These are phyloP conservation scores for Byssothecium circinans DNA, from an alignment of 2,329 filamentous ascomycete species.

Conservation along the genomic window DNA sequence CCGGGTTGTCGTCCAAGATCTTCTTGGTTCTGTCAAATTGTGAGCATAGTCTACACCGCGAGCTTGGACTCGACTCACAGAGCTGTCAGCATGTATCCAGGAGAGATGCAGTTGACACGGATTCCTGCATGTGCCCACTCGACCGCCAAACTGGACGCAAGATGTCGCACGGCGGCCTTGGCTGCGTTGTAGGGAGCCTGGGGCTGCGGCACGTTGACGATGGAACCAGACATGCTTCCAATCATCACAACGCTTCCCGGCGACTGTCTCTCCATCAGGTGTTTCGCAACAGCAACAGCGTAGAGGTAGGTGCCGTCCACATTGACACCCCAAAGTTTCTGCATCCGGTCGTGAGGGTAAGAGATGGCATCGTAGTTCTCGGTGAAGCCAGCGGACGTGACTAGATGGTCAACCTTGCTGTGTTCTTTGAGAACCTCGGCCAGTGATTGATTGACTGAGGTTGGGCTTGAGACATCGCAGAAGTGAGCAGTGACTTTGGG, in stretches of 20 bases:
- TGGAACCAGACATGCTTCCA: slow-evolving; percentile 89
- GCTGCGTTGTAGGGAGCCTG: slow-evolving; percentile 91
- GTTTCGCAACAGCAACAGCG: slow-evolving; percentile 79
- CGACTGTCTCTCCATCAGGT: slow-evolving; percentile 79
- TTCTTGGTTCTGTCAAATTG: slow-evolving; percentile 72
- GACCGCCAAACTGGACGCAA: slow-evolving; percentile 84
- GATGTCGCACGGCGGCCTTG: slow-evolving; percentile 88
- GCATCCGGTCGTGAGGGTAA: slow-evolving; percentile 87
- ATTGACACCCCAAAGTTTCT: slow-evolving; percentile 93
- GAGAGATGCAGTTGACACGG: slow-evolving; percentile 91
- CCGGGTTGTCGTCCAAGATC: slow-evolving; percentile 90
- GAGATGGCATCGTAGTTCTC: slow-evolving; percentile 92
- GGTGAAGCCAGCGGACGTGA: slow-evolving; percentile 95
- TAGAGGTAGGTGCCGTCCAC: slow-evolving; percentile 92
- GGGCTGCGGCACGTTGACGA: slow-evolving; percentile 94
- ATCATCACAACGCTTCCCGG: slow-evolving; percentile 90
- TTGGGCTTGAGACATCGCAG: slow-evolving; percentile 79
- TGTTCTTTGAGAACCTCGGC: slow-evolving; percentile 70
- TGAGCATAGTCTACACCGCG: slow-evolving; percentile 14
- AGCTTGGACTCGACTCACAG: slow-evolving; percentile 61
- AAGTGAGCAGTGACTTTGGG: slow-evolving; percentile 90
- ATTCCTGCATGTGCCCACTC: slow-evolving; percentile 91
- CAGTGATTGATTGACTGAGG: slow-evolving; percentile 75
- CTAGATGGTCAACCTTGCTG: slow-evolving; percentile 84
- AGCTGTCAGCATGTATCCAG: slow-evolving; percentile 94